These are phyloP conservation scores for Corrigiola litoralis DNA, from an alignment of 179 eudicot genomes.

Conservation along the genomic window DNA sequence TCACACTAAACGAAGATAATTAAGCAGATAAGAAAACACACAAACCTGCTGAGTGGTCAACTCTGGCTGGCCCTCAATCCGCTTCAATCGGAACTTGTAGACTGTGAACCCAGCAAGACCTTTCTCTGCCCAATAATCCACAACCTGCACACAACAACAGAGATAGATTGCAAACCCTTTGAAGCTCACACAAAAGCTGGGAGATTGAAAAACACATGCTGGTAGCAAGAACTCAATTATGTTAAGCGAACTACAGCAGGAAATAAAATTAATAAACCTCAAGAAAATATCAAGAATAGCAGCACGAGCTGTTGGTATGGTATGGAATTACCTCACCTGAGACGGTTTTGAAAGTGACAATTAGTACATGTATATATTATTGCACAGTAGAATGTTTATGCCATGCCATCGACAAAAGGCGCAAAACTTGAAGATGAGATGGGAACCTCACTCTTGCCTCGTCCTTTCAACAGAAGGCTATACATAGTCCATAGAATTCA, in stretches of 20 bases:
- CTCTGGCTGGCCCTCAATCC: constrained; percentile 70
- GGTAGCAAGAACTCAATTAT: not conserved
- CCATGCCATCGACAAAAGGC: too few relatives aligned
- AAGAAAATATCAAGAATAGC: too few relatives aligned
- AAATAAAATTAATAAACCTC: not conserved
- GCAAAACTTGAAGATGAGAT: too few relatives aligned
- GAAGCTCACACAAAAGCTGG: not conserved
- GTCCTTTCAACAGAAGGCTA: too few relatives aligned
- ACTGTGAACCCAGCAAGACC: constrained; percentile 75
- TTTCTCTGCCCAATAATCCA: constrained; percentile 62
- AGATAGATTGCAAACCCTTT: not conserved
- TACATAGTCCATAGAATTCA: too few relatives aligned
- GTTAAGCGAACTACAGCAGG: too few relatives aligned
- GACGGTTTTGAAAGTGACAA: too few relatives aligned
- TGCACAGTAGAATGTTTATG: too few relatives aligned
- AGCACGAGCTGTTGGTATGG: too few relatives aligned
- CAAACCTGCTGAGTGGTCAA: constrained; percentile 66
- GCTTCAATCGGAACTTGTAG: constrained; percentile 54
- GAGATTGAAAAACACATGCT: not conserved
- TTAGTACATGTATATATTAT: too few relatives aligned
- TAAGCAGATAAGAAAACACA: not conserved
- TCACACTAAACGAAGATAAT: not conserved
- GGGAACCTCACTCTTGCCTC: too few relatives aligned
- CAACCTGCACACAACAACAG: constrained; percentile 38
- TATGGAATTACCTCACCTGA: too few relatives aligned